Evolutionary conservation across 192 early-diverging fungal species (phyloP).

Genomic region (Entophlyctis helioformis): DNA sequence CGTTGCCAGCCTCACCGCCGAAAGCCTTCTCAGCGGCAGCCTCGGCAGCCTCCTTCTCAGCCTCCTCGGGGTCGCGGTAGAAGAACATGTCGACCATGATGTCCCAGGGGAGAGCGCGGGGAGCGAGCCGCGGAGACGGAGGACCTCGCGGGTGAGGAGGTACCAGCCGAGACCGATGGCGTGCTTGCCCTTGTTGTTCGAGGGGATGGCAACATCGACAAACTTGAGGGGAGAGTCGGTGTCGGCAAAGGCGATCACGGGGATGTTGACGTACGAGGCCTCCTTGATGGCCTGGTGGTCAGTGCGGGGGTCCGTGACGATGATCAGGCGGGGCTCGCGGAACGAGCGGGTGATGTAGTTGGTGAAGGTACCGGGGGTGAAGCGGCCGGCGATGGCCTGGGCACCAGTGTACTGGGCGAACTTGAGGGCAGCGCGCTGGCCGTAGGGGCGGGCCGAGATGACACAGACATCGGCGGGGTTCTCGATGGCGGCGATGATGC

Average conservation of each 20-base stretch:
- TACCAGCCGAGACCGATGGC: conserved; percentile 95
- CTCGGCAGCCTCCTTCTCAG: conserved; percentile 63
- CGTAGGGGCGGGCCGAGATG: conserved; percentile 92
- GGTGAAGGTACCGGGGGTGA: conserved; percentile 99
- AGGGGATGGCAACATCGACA: conserved; percentile 98
- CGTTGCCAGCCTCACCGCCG: conserved; percentile 3
- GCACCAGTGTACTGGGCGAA: conserved; percentile 97
- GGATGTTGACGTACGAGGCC: conserved; percentile 99
- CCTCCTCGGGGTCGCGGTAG: conserved; percentile 96
- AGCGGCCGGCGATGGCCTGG: conserved; percentile 98
- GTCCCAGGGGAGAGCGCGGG: conserved; percentile 77
- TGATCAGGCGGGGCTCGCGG: conserved; percentile 97
- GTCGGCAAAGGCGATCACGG: conserved; percentile 98
- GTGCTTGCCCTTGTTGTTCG: conserved; percentile 99
- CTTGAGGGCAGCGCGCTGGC: conserved; percentile 98
- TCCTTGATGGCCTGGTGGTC: conserved; percentile 98
- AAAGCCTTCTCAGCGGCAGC: conserved; percentile 6
- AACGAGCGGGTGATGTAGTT: conserved; percentile 99
- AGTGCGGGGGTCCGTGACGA: conserved; percentile 94
- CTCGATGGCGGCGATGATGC: conserved; percentile 97
- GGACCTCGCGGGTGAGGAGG: conserved; percentile 96
- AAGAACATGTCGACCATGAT: conserved; percentile 99
- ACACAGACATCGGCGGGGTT: conserved; percentile 97
- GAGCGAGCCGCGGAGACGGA: conserved; percentile 92
- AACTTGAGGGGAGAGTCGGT: conserved; percentile 89